Conservation (phyloP, 139 green algal genomes). For the Zygnema cylindricum region DNA sequence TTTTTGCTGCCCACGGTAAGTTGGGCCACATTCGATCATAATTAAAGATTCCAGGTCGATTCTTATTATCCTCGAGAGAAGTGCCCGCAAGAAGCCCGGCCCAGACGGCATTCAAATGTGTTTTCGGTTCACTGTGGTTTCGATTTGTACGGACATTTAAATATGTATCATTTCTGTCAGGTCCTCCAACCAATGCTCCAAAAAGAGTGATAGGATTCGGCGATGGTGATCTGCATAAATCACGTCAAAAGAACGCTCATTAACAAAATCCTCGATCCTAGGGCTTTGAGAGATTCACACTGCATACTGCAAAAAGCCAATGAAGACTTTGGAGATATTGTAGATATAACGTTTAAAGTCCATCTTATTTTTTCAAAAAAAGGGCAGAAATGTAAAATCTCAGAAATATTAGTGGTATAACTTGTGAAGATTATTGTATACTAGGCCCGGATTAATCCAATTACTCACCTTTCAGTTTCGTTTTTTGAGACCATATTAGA, state of each 20-base stretch:
- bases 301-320: background rate
- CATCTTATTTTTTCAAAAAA: too few relatives aligned
- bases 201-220: conserved; percentile 46
- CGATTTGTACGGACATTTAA: conserved; percentile 18
- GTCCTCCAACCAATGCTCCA: conserved; percentile 50
- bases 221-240: conserved; percentile 1
- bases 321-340: too few relatives aligned
- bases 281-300: too few relatives aligned
- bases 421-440: too few relatives aligned
- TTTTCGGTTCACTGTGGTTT: conserved; percentile 57
- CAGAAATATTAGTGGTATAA: too few relatives aligned
- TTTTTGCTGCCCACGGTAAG: background rate
- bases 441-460: too few relatives aligned
- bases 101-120: conserved; percentile 56
- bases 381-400: too few relatives aligned
- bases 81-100: conserved; percentile 31
- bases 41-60: background rate
- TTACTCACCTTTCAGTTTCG: too few relatives aligned
- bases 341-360: too few relatives aligned
- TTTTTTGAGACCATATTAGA: too few relatives aligned
- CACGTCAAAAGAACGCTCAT: too few relatives aligned
- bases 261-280: too few relatives aligned
- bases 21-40: background rate
- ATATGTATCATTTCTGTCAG: conserved; percentile 19
- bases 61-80: background rate